A percentile compares a stretch with the other conserved stretches of the same genome.
phyloP scores from a whole-genome alignment of 352 stramenopile genomes.

The Pythium myriotylum region DNA sequence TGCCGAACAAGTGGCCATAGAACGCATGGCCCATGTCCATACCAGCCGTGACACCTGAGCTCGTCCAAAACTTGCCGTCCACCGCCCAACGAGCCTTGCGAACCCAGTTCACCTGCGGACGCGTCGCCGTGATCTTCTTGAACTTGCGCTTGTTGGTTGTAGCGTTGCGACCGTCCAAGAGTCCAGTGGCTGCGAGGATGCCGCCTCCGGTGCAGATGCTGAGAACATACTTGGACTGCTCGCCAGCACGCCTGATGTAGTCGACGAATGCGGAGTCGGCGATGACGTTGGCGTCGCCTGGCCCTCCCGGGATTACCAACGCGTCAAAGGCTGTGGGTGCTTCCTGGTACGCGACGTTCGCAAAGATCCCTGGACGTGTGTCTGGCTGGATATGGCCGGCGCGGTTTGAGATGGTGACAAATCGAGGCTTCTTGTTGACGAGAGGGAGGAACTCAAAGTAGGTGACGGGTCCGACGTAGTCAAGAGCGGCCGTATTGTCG shows the following conservation, averaged over 20 bases:
- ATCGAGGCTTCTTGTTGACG: constrained; percentile 47
- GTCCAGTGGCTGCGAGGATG: constrained; percentile 44
- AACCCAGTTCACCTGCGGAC: constrained; percentile 49
- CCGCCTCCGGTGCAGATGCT: constrained; percentile 57
- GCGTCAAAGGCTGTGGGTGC: constrained; percentile 38
- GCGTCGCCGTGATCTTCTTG: constrained; percentile 29
- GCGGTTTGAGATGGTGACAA: constrained; percentile 54
- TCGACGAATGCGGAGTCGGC: constrained; percentile 40
- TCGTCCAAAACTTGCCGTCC: constrained; percentile 62
- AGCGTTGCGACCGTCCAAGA: constrained; percentile 45
- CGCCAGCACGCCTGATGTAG: constrained; percentile 36
- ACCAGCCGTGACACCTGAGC: constrained; percentile 58
- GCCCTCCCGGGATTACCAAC: constrained; percentile 45
- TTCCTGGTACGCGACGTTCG: constrained; percentile 33
- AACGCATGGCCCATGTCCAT: constrained; percentile 69
- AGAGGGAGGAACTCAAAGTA: constrained; percentile 61
- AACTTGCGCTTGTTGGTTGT: constrained; percentile 71
- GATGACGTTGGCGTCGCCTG: constrained; percentile 31
- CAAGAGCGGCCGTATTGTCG: constrained; percentile 53
- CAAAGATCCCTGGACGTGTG: constrained; percentile 36
- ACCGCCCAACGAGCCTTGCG: constrained; percentile 60
- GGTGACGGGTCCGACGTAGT: constrained; percentile 59
- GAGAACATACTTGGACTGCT: constrained; percentile 41
- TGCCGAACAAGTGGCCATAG: constrained; percentile 11
- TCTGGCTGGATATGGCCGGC: constrained; percentile 36